Evolutionary conservation across 169 alveolate species (phyloP).

Genomic region (Cyclospora cayetanensis): DNA sequence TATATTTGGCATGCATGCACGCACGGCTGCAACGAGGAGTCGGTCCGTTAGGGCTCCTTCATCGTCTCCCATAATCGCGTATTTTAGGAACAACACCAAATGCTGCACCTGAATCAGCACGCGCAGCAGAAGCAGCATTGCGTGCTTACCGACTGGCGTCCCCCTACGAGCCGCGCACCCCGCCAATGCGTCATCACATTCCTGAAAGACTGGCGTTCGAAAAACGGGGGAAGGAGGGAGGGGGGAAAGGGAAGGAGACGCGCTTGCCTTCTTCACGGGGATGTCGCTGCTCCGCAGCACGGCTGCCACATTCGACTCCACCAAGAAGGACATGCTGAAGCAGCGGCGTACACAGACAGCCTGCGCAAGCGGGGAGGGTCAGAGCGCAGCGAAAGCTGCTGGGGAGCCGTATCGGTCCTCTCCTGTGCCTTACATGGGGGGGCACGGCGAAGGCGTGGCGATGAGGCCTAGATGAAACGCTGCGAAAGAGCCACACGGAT

Average conservation of each 20-base stretch:
- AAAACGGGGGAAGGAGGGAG: too few relatives aligned
- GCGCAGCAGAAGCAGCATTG: slow-evolving; percentile 9
- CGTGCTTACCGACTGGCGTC: too few relatives aligned
- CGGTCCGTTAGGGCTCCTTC: neutral
- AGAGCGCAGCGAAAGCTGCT: too few relatives aligned
- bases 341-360: too few relatives aligned
- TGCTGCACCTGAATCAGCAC: slow-evolving; percentile 16
- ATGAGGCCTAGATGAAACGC: neutral
- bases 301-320: neutral
- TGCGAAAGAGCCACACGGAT: neutral
- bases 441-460: neutral
- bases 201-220: too few relatives aligned
- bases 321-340: neutral
- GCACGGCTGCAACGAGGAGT: neutral
- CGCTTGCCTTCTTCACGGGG: slow-evolving; percentile 12
- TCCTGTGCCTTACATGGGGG: neutral
- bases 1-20: too few relatives aligned
- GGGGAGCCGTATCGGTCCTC: too few relatives aligned
- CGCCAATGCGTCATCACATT: too few relatives aligned
- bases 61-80: neutral
- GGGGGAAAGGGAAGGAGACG: too few relatives aligned
- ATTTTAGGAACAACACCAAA: neutral
- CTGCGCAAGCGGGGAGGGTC: too few relatives aligned
- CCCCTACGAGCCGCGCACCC: too few relatives aligned
- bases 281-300: neutral